phyloP scores from a whole-genome alignment of 2,329 filamentous ascomycete genomes.

The Colletotrichum cuscutae region DNA sequence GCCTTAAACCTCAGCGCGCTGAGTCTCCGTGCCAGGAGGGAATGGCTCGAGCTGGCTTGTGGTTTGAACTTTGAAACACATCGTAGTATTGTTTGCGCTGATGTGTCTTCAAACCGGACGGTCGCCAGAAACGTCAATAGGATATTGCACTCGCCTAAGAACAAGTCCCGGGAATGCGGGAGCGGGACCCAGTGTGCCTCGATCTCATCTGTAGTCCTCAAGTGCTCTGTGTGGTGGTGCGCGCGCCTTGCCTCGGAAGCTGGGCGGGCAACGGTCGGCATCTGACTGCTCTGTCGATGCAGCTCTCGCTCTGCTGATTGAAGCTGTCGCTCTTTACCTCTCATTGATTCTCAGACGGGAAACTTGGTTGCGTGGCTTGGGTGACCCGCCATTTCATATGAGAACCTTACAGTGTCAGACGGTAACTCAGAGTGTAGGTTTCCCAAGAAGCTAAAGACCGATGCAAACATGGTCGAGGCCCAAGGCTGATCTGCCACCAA shows the following conservation, averaged over 20 bases:
- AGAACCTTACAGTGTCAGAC: background rate
- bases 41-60: constrained; percentile 15
- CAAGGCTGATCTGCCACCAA: background rate
- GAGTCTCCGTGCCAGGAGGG: constrained; percentile 8
- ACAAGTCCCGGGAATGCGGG: constrained; percentile 9
- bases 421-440: no score
- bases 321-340: background rate
- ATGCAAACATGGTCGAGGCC: background rate
- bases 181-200: constrained; percentile 12
- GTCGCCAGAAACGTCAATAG: constrained; percentile 29
- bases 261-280: constrained; percentile 24
- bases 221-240: background rate
- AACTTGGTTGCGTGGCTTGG: background rate
- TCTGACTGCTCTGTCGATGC: constrained; percentile 11
- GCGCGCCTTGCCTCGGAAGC: constrained; percentile 20
- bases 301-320: background rate
- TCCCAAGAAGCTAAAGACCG: background rate
- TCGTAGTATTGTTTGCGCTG: constrained; percentile 32
- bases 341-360: background rate
- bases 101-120: constrained; percentile 33
- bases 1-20: constrained; percentile 3
- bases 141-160: constrained; percentile 13
- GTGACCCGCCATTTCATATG: background rate
- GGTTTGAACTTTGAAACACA: constrained; percentile 35
- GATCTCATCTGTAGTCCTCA: constrained; percentile 16